Percentiles rank a stretch among this genome's conserved stretches.
Conservation (phyloP, 768 basidiomycete species). For the Xerocomellus amylosporus region DNA sequence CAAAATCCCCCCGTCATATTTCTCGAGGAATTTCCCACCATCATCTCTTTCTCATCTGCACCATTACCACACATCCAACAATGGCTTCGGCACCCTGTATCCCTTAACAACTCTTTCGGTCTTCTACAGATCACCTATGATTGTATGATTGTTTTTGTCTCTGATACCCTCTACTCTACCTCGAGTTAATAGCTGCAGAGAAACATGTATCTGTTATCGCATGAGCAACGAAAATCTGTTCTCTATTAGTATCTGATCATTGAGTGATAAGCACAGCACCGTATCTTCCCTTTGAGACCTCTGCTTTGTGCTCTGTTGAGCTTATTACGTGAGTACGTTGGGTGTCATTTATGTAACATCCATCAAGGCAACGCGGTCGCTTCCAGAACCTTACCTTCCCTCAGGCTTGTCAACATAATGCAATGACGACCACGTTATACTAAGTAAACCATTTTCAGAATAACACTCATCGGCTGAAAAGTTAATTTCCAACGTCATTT, state of each 20-base stretch:
- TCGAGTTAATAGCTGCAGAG: conserved; percentile 27
- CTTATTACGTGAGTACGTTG: not conserved
- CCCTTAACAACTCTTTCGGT: conserved; percentile 15
- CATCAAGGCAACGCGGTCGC: not conserved
- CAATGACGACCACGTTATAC: too few species aligned
- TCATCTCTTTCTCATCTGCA: conserved; percentile 25
- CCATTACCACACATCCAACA: conserved; percentile 17
- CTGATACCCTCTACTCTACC: conserved; percentile 32
- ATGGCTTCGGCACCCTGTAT: conserved; percentile 29
- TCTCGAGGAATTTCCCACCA: conserved; percentile 22
- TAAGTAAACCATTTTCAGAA: too few species aligned
- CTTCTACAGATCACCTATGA: conserved; percentile 19
- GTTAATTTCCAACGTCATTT: not conserved
- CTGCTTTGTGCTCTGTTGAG: not conserved
- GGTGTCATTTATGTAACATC: not conserved
- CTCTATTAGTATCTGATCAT: not conserved
- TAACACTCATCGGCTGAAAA: conserved; percentile 5
- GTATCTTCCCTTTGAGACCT: not conserved
- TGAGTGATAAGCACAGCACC: not conserved
- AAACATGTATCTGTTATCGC: conserved; percentile 31
- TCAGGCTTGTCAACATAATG: conserved; percentile 8
- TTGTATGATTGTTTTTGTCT: conserved; percentile 18
- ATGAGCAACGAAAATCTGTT: conserved; percentile 8
- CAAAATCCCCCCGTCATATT: conserved; percentile 8
- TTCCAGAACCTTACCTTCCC: not conserved